phyloP scores from a whole-genome alignment of 106 monocot genomes.

The Vanilla planifolia region DNA sequence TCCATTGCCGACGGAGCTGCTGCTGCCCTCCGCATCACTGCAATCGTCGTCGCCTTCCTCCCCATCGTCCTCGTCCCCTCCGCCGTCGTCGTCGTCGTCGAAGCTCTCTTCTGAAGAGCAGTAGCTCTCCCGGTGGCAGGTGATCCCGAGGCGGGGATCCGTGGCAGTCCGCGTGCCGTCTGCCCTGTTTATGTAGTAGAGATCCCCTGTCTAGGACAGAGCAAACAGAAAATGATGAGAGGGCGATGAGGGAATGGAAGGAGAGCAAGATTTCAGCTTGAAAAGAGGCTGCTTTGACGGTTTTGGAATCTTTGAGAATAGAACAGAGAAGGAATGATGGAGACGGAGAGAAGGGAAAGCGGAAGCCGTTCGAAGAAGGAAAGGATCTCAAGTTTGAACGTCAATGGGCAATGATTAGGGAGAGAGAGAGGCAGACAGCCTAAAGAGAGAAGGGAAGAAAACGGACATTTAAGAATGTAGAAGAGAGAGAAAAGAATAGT shows the following conservation, averaged over 20 bases:
- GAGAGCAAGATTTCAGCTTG: too few species aligned
- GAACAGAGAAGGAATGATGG: too few species aligned
- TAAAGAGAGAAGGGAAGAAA: background rate
- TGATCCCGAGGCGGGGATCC: constrained; percentile 37
- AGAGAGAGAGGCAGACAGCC: background rate
- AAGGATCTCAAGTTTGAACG: background rate
- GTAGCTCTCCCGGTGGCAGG: background rate
- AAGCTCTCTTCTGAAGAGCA: background rate
- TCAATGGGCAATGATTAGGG: constrained; percentile 51
- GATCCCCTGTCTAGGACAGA: constrained; percentile 51
- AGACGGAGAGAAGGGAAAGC: background rate
- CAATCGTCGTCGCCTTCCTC: constrained; percentile 5
- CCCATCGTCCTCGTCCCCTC: constrained; percentile 4
- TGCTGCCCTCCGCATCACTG: background rate
- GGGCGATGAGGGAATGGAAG: background rate
- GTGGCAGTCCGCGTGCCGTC: constrained; percentile 43
- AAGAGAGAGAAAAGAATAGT: background rate
- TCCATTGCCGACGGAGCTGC: constrained; percentile 9
- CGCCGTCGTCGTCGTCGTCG: constrained; percentile 11
- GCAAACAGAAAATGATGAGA: background rate
- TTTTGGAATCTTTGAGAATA: too few species aligned
- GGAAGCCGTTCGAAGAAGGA: background rate
- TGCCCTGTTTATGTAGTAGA: constrained; percentile 71
- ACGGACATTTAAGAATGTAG: too few species aligned
- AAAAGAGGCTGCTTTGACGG: too few species aligned